phyloP scores from a whole-genome alignment of 768 basidiomycete genomes.

The Brasilioporus rufonigricans region DNA sequence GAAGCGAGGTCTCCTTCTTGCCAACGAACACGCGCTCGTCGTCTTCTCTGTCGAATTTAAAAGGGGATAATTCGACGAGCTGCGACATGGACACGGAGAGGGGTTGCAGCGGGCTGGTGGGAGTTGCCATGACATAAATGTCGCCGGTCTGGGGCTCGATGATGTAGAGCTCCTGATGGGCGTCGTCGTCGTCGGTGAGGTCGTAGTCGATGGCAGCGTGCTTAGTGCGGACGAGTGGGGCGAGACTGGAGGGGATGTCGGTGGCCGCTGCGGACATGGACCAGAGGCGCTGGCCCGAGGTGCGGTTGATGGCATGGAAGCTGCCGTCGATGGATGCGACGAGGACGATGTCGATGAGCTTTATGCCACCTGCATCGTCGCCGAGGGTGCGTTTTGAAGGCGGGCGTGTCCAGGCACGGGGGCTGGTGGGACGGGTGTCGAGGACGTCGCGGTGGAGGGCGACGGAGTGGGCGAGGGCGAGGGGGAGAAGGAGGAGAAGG shows the following conservation, averaged over 20 bases:
- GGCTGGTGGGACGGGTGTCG: slow-evolving; percentile 18
- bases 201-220: slow-evolving; percentile 61
- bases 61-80: slow-evolving; percentile 83
- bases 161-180: slow-evolving; percentile 75
- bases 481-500: slow-evolving; percentile 23
- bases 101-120: slow-evolving; percentile 70
- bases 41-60: slow-evolving; percentile 62
- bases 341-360: slow-evolving; percentile 80
- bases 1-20: slow-evolving; percentile 81
- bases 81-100: slow-evolving; percentile 92
- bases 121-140: slow-evolving; percentile 80
- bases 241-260: slow-evolving; percentile 51
- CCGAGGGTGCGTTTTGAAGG: not conserved
- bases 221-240: slow-evolving; percentile 71
- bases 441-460: slow-evolving; percentile 32
- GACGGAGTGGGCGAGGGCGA: slow-evolving; percentile 33
- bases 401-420: slow-evolving; percentile 17
- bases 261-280: slow-evolving; percentile 70
- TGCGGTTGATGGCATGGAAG: slow-evolving; percentile 90
- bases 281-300: slow-evolving; percentile 82
- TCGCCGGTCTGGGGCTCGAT: slow-evolving; percentile 95
- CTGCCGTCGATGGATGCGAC: slow-evolving; percentile 93
- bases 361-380: slow-evolving; percentile 42
- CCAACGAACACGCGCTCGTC: slow-evolving; percentile 82
- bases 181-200: slow-evolving; percentile 49